Evolutionary conservation across 768 basidiomycete species (phyloP), one percentile per base, ranked within the genome.

Genomic region (Lepiota brunneoincarnata): DNA sequence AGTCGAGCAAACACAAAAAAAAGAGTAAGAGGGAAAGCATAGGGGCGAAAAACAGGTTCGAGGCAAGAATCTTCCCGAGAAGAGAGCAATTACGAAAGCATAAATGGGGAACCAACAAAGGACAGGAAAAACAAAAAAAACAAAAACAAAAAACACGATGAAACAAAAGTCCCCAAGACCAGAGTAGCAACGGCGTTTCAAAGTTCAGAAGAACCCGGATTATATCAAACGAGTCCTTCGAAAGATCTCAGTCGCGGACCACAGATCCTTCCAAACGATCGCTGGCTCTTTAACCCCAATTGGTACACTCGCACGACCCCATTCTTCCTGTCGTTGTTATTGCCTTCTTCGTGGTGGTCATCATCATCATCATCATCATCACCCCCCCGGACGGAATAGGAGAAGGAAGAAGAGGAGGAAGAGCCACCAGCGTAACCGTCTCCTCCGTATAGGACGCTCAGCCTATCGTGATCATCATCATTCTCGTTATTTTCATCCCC

Each of bases 211-310:
- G 35, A 53, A 58, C n/a, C n/a, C n/a, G n/a, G n/a, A n/a, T n/a
- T 1, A 10, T 28, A 34, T 54, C 54, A 45, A 42, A 36, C 45
- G n/a, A 15, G 6, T 10, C 51, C 20, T 48, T 52, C 50, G 34
- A 51, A 41, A 17, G 49, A 38, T 18, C 49, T 51, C 4, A 53
- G 24, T 36, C 43, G 36, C 2, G 51, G 43, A 20, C 51, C 51
- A 53, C 51, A 53, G 21, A 54, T 31, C 35, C 52, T 54, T 4
- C 52, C 52, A 45, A 54, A 69, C 36, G 74, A 71, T 6, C 67
- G 62, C 57, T 74, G 70, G 55, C 69, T 73, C 66, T 71, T 75
- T 24, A 71, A 62, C 4, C 75, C 75, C 5, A 77, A 60, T 56
- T 74, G 69, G 62, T 75, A 77, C 61, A 73, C 64, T 37, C 72